phyloP scores from a whole-genome alignment of 2,329 filamentous ascomycete genomes.

The Acephala macrosclerotiorum region DNA sequence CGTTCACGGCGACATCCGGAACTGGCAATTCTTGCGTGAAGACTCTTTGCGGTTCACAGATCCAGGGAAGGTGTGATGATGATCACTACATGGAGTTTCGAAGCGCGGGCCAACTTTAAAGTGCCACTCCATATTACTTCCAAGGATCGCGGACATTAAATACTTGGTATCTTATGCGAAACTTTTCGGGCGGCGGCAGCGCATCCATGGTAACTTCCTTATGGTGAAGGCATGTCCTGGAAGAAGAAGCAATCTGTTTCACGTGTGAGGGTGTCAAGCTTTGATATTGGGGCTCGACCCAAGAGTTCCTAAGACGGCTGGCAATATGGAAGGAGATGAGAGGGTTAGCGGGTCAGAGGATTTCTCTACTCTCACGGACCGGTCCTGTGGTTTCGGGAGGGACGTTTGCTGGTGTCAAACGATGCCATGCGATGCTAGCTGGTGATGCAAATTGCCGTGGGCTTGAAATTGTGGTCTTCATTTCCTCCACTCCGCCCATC shows the following conservation, averaged over 20 bases:
- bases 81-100: not conserved
- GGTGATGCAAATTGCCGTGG: slow-evolving; percentile 14
- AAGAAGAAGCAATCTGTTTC: slow-evolving; percentile 10
- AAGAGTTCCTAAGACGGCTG: not conserved
- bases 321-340: not conserved
- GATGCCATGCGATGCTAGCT: slow-evolving; percentile 11
- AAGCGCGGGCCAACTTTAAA: slow-evolving; percentile 5
- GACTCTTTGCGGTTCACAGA: not conserved
- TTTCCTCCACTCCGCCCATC: not conserved
- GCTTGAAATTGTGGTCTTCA: slow-evolving; percentile 11
- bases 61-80: not conserved
- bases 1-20: not conserved
- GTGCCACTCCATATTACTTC: not conserved
- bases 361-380: not conserved
- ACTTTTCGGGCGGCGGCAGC: not conserved
- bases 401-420: not conserved
- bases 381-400: not conserved
- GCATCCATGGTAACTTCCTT: too few species aligned
- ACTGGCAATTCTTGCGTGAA: not conserved
- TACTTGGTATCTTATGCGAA: slow-evolving; percentile 1
- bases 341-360: not conserved
- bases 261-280: slow-evolving; percentile 10
- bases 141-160: slow-evolving; percentile 5
- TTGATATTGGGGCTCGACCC: not conserved
- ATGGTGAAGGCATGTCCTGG: slow-evolving; percentile 10